Evolutionary conservation across 1,139 yeast genomes (phyloP).

Genomic region (Candida mesenterica): DNA sequence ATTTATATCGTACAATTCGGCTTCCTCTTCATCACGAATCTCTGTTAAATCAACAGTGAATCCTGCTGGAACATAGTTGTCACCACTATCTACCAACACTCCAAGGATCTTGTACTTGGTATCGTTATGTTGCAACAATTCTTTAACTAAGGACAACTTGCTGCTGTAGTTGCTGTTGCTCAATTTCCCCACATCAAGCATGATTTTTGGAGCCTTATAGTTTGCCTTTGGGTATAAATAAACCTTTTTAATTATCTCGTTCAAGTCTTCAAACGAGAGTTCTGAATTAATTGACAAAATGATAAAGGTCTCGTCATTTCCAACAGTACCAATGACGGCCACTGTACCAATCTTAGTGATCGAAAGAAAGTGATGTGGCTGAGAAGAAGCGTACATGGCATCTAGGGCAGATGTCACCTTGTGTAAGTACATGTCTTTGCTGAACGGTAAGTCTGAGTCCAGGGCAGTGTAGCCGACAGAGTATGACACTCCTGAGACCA

Average conservation of each 20-base stretch:
- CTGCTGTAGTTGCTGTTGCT: conserved; percentile 17
- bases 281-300: conserved; percentile 26
- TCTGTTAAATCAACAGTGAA: conserved; percentile 5
- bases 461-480: conserved; percentile 41
- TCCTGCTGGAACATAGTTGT: conserved; percentile 21
- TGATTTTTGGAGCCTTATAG: conserved; percentile 20
- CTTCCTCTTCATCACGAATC: conserved; percentile 6
- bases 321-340: conserved; percentile 45
- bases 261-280: conserved; percentile 16
- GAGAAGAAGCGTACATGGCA: conserved; percentile 39
- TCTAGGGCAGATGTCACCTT: conserved; percentile 36
- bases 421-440: conserved; percentile 23
- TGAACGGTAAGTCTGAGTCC: conserved; percentile 21
- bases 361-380: conserved; percentile 43
- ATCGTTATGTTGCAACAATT: conserved; percentile 13
- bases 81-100: conserved; percentile 41
- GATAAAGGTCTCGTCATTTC: conserved; percentile 46
- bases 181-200: conserved; percentile 34
- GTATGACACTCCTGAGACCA: conserved; percentile 44
- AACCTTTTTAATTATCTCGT: conserved; percentile 17
- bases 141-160: conserved; percentile 15
- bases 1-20: conserved; percentile 12
- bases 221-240: conserved; percentile 19
- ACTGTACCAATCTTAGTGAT: conserved; percentile 45
- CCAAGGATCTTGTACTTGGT: conserved; percentile 27